A percentile compares a stretch with the other conserved stretches of the same genome.
Conservation (phyloP, 139 green algal species). For the Penium margaritaceum region DNA sequence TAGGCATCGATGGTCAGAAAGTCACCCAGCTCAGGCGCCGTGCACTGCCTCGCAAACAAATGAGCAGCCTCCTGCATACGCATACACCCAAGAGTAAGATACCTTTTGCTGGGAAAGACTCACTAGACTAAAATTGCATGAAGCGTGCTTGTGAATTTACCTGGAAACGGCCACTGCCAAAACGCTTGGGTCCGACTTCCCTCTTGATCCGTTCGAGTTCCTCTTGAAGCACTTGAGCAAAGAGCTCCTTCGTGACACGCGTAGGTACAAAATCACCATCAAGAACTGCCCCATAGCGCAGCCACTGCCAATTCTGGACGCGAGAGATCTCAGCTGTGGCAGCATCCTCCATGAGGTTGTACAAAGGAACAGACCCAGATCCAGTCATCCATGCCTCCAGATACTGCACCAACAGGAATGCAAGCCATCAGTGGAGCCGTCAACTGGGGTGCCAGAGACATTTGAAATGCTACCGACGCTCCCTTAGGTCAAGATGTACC, state of each 20-base stretch:
- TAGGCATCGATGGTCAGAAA: conserved; percentile 65
- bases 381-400: conserved; percentile 78
- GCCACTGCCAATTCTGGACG: conserved; percentile 52
- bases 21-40: conserved; percentile 51
- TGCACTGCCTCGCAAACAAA: conserved; percentile 53
- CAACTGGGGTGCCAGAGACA: too few species aligned
- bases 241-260: conserved; percentile 55
- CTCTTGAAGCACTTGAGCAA: conserved; percentile 57
- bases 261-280: conserved; percentile 49
- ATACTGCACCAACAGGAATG: too few species aligned
- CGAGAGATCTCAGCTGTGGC: conserved; percentile 80
- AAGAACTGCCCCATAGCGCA: conserved; percentile 65
- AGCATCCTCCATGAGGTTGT: conserved; percentile 86
- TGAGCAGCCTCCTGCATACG: conserved; percentile 50
- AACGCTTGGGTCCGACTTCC: conserved; percentile 51
- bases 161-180: conserved; percentile 50
- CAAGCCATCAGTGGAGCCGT: too few species aligned
- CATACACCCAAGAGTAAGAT: too few species aligned
- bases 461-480: too few species aligned
- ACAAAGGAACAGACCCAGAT: conserved; percentile 73
- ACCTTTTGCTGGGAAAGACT: too few species aligned
- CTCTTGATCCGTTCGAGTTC: conserved; percentile 55
- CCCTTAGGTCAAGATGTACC: too few species aligned
- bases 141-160: too few species aligned
- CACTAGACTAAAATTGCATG: too few species aligned